phyloP scores from a whole-genome alignment of 129 eudicot genomes.

The Heracleum sosnowskyi region DNA sequence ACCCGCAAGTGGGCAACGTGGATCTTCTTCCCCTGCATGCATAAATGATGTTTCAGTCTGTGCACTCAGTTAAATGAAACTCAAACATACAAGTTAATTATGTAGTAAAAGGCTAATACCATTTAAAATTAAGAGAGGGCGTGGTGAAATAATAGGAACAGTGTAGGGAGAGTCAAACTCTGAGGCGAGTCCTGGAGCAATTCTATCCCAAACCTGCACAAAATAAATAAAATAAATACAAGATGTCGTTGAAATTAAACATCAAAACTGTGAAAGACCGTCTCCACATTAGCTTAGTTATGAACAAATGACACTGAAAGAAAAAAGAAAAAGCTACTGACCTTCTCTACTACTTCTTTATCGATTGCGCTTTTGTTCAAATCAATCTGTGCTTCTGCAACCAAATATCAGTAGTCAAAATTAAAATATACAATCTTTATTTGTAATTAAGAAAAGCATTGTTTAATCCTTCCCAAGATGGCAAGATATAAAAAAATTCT shows the following conservation, averaged over 20 bases:
- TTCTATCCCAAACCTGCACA: constrained; percentile 82
- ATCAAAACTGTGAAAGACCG: not conserved
- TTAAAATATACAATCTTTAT: not conserved
- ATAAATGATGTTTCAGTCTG: constrained; percentile 5
- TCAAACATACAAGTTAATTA: not conserved
- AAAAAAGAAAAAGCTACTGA: constrained; percentile 14
- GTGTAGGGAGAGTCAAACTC: constrained; percentile 72
- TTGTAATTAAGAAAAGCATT: not conserved
- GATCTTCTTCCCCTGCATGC: constrained; percentile 61
- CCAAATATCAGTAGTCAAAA: not conserved
- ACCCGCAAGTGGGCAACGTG: constrained; percentile 81
- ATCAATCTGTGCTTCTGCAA: constrained; percentile 68
- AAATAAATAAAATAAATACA: constrained; percentile 3
- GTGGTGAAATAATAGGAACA: constrained; percentile 77
- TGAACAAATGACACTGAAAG: not conserved
- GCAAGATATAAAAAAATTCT: too few relatives aligned
- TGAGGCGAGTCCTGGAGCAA: constrained; percentile 84
- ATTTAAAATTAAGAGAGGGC: constrained; percentile 69
- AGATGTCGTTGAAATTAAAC: not conserved
- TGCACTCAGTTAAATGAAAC: constrained; percentile 9
- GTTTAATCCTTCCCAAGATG: too few relatives aligned
- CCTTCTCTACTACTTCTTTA: constrained; percentile 94
- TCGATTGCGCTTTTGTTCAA: constrained; percentile 60
- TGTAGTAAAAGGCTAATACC: constrained; percentile 37
- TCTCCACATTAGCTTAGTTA: not conserved